Evolutionary conservation across 2,329 filamentous ascomycete genomes (phyloP), one percentile per base, ranked within the genome.

Genomic region (Pseudogymnoascus sp.): DNA sequence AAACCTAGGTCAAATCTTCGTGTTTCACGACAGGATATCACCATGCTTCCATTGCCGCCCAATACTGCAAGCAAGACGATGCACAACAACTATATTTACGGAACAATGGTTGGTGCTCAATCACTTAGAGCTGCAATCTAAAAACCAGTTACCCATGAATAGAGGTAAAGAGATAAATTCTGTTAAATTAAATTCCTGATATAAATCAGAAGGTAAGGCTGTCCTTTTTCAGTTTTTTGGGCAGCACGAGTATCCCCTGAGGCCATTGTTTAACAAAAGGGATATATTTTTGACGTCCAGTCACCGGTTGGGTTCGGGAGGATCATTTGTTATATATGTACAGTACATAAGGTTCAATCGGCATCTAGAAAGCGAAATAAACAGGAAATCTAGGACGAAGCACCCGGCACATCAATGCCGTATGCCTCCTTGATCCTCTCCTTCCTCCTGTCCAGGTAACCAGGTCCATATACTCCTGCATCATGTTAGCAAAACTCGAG

Each of bases 361-460:
- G 58, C 16, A 35, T 60, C 58, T 60, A 39, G 58, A 41, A 31
- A 41, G 16, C 8, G n/a, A 26, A 16, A 19, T 4, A 60, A 60
- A 41, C 33, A 41, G 33, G 23, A 39, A 60, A 39, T 60, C 37
- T 60, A 60, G 58, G 37, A 41, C 23, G 58, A 38, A 2, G 66
- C 70, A 14, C 66, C 67, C 23, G 71, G 70, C 14, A 90, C 84
- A 67, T 90, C 86, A 67, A 89, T 83, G 62, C 87, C 86, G 70
- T 90, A 90, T 68, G 81, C 83, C 73, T 86, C 82, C 78, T 88
- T 84, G 73, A 91, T 80, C 69, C 85, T 79, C 73, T 87, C 79
- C 66, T 80, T 80, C 72, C 88, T 82, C 75, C 88, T 78, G 77
- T 90, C 86, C 62, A 83, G 83, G 69, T 88, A 90, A 29, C 86